Evolutionary conservation across 2,329 filamentous ascomycete genomes (phyloP), one percentile per base, ranked within the genome.

Genomic region (Fusarium miscanthi): DNA sequence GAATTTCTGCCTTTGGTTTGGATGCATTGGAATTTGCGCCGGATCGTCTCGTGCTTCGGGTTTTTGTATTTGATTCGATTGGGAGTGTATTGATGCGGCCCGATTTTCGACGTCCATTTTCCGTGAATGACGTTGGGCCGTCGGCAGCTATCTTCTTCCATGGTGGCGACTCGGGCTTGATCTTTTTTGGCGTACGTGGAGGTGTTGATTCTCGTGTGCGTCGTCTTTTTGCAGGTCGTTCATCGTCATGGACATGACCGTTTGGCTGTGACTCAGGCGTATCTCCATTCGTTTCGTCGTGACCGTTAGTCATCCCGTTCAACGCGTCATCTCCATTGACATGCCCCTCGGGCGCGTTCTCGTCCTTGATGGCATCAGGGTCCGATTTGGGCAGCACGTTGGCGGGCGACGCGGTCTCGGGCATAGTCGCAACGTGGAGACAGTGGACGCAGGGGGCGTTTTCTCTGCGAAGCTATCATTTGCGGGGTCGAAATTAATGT

Each of bases 131-230:
- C 7, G 95, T 96, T 27, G 96, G 96, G 0, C 96, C 96, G 33
- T 97, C 93, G 43, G 93, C 94, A 66, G 88, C 88, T 70, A 93
- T 88, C 78, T 90, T 93, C 85, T 96, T 98, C 96, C 96, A 99
- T 27, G 96, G 96, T 73, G 96, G 96, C 71, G 95, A 98, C 67
- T 88, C 86, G 59, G 85, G 84, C 61, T 83, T 84, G 1, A 72
- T 67, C 66, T 83, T 91, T 85, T 66, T 74, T 12, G 67, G 59
- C 17, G 76, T 64, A 65, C 81, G 78, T 31, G 85, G 84, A 38
- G 85, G 84, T 30, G 84, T 87, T 70, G 80, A 79, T 14, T 87
- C 84, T 70, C 84, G 85, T 35, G 88, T 85, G 79, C 90, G 90
- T 70, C 90, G 90, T 79, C 92, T 89, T 82, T 94, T 94, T 21